Conservation (phyloP, 2,329 filamentous ascomycete genomes). For the Cryoendolithus antarcticus region DNA sequence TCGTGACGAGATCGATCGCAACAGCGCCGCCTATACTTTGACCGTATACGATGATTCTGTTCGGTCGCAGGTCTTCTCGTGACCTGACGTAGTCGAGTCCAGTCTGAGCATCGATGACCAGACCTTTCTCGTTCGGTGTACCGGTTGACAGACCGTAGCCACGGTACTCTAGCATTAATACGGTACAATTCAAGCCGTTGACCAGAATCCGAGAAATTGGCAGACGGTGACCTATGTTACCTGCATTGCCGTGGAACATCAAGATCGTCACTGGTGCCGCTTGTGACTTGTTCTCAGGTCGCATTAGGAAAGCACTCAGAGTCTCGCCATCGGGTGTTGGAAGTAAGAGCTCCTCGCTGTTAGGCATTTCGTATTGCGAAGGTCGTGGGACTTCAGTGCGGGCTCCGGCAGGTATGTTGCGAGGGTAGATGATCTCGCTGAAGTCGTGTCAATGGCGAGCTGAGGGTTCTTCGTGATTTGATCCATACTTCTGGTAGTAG, state of each 20-base stretch:
- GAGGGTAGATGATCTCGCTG: constrained; percentile 91
- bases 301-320: constrained; percentile 79
- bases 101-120: constrained; percentile 83
- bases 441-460: constrained; percentile 10
- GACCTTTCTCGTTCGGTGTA: constrained; percentile 73
- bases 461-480: too few relatives aligned
- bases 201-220: constrained; percentile 84
- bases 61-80: constrained; percentile 64
- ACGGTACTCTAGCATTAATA: constrained; percentile 96
- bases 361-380: constrained; percentile 67
- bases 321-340: constrained; percentile 87
- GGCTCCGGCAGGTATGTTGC: constrained; percentile 74
- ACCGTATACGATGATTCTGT: constrained; percentile 77
- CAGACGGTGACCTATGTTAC: constrained; percentile 88
- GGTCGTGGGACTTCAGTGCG: constrained; percentile 80
- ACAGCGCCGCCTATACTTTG: constrained; percentile 92
- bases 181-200: constrained; percentile 73
- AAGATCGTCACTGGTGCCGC: constrained; percentile 68
- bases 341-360: constrained; percentile 84
- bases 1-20: constrained; percentile 68
- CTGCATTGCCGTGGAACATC: constrained; percentile 97
- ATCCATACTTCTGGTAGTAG: constrained; percentile 82
- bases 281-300: constrained; percentile 54
- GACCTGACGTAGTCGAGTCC: constrained; percentile 76
- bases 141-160: constrained; percentile 90